These are phyloP conservation scores for Salix exigua DNA, from an alignment of 345 rosid species.

Conservation along the genomic window DNA sequence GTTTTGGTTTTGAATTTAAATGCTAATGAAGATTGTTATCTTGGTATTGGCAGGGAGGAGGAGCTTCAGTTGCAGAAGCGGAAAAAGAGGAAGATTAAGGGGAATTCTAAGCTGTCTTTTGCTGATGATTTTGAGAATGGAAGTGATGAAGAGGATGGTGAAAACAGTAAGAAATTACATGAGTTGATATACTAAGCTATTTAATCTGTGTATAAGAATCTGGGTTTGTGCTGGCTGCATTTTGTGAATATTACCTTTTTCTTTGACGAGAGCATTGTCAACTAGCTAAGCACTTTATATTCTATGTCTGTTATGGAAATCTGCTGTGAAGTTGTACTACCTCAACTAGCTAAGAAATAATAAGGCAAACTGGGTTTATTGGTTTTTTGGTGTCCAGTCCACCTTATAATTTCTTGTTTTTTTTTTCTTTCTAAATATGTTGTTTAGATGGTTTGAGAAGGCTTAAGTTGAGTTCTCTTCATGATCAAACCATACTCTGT, in stretches of 20 bases:
- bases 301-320: not conserved
- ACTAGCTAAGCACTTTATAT: not conserved
- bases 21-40: not conserved
- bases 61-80: constrained; percentile 84
- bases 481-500: not conserved
- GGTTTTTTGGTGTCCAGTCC: not conserved
- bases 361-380: not conserved
- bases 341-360: too few species aligned
- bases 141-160: constrained; percentile 67
- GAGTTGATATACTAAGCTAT: not conserved
- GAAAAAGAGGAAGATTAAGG: constrained; percentile 80
- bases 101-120: constrained; percentile 74
- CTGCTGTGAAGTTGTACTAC: not conserved
- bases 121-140: constrained; percentile 75
- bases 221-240: not conserved
- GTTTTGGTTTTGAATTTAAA: not conserved
- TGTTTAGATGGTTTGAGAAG: not conserved
- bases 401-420: not conserved
- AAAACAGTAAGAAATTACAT: constrained; percentile 35
- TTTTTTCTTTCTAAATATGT: too few species aligned
- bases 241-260: not conserved
- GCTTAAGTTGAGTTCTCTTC: not conserved
- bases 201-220: not conserved
- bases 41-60: constrained; percentile 62
- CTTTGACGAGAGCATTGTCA: not conserved